Base-by-base conservation (phyloP, 306 rosid species). In the apple (Malus domestica) region DNA sequence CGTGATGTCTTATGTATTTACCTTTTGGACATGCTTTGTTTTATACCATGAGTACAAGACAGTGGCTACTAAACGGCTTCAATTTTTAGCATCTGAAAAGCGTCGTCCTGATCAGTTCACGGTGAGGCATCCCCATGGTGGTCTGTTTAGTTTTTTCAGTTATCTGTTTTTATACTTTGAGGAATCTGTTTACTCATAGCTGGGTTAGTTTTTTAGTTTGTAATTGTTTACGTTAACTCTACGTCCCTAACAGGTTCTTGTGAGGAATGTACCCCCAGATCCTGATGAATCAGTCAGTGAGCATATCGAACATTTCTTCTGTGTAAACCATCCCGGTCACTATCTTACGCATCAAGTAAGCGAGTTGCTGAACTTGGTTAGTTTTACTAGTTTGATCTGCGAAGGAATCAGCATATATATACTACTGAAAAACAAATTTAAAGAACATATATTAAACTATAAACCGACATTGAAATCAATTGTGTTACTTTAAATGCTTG, bases 291-390 rank as follows among this genome's bases (percentile, higher is more conserved):
- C 98, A 73, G 81, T 94, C 87, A 84, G 88, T 54, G 96, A 91
- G 85, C 97, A 91, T 68, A 86, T 94, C 23, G 96, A 94, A 78
- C 98, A 94, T 83, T 94, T 94, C 83, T 94, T 94, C 78, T 87
- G 90, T 4, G 97, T 94, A 64, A 94, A 94, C 80, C 97, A 94
- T 80, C 95, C 98, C 7, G 89, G 90, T 45, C 91, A 92, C 77
- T 94, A 94, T 89, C 86, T 94, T 68, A 73, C 91, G 67, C 98
- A 94, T 85, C 96, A 86, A 45, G 98, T 90, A 85, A 55, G 89
- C 57, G 49, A 71, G 75, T 71, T 67, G 71, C 27, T 68, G 58
- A 49, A 30, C 6, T 62, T 67, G 60, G 25, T 19, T 18, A 18
- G 25, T 22, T 59, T 35, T 62, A n/a, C 55, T 35, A 6, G 54